phyloP scores from a whole-genome alignment of 2,329 filamentous ascomycete species.

The Apiospora saccharicola region DNA sequence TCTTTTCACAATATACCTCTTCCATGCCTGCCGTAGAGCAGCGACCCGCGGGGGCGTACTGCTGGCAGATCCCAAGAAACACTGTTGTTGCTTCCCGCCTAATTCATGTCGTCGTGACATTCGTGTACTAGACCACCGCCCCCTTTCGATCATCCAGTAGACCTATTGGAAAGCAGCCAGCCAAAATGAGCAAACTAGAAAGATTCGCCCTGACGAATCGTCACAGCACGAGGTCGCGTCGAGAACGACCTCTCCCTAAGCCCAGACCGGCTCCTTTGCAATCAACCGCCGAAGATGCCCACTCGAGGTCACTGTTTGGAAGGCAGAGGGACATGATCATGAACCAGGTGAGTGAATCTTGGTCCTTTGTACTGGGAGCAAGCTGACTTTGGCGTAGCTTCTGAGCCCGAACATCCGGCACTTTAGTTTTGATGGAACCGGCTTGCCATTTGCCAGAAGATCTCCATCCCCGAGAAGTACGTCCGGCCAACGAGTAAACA shows the following conservation, averaged over 20 bases:
- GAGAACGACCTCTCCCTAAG: conserved; percentile 33
- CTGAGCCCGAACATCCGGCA: conserved; percentile 39
- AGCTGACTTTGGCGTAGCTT: not conserved
- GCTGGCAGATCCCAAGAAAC: not conserved
- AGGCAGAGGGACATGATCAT: conserved; percentile 39
- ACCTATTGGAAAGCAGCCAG: not conserved
- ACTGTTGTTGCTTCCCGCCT: not conserved
- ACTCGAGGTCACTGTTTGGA: conserved; percentile 34
- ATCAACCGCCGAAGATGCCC: conserved; percentile 35
- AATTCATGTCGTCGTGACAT: not conserved
- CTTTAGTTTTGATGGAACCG: conserved; percentile 39
- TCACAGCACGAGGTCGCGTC: conserved; percentile 32
- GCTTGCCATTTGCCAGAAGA: conserved; percentile 32
- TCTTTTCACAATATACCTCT: not conserved
- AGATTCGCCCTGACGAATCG: conserved; percentile 15
- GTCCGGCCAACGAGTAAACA: not conserved
- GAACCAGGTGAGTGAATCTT: conserved; percentile 35
- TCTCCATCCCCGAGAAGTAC: conserved; percentile 36
- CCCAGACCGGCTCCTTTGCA: conserved; percentile 31
- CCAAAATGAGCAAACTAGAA: conserved; percentile 9
- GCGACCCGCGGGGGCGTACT: not conserved
- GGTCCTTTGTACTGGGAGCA: not conserved
- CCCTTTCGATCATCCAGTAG: not conserved
- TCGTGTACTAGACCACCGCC: not conserved
- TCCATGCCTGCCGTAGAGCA: not conserved